Conservation (phyloP, 2,329 filamentous ascomycete genomes). For the Microsporum audouinii region DNA sequence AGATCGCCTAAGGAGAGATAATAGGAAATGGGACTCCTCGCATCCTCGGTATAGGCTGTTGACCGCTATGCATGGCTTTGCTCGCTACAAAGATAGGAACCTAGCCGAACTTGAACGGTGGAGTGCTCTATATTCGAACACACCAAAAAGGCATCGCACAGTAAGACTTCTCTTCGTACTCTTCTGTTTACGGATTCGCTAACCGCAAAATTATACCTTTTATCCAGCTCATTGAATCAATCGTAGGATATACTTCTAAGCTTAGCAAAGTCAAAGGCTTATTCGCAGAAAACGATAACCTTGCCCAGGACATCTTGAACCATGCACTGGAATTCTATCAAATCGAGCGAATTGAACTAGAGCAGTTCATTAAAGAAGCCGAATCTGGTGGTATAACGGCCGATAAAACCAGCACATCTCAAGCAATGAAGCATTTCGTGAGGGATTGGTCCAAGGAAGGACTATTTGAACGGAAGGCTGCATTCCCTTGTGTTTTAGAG, state of each 20-base stretch:
- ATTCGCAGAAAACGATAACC: constrained; percentile 35
- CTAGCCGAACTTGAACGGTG: constrained; percentile 15
- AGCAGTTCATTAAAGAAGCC: constrained; percentile 31
- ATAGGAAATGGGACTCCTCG: constrained; percentile 14
- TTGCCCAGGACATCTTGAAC: constrained; percentile 39
- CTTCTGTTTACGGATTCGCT: background rate
- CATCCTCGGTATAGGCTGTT: constrained; percentile 21
- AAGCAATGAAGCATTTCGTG: constrained; percentile 47
- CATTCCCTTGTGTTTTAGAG: constrained; percentile 26
- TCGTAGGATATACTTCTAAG: constrained; percentile 47
- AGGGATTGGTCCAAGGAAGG: constrained; percentile 46
- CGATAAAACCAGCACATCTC: constrained; percentile 41
- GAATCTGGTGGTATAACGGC: constrained; percentile 27
- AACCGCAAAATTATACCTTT: background rate
- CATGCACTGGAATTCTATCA: constrained; percentile 39
- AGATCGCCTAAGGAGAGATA: constrained; percentile 12
- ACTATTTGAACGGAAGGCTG: constrained; percentile 34
- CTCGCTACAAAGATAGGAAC: constrained; percentile 17
- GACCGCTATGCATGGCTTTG: constrained; percentile 20
- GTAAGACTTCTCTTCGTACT: constrained; percentile 1
- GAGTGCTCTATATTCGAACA: constrained; percentile 6
- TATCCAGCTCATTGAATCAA: constrained; percentile 43
- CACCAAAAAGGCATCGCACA: constrained; percentile 3
- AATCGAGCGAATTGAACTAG: constrained; percentile 36
- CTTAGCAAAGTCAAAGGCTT: constrained; percentile 36